These are phyloP conservation scores for Tilletiaria anomala DNA, from an alignment of 1,284 basidiomycete genomes.

Conservation along the genomic window DNA sequence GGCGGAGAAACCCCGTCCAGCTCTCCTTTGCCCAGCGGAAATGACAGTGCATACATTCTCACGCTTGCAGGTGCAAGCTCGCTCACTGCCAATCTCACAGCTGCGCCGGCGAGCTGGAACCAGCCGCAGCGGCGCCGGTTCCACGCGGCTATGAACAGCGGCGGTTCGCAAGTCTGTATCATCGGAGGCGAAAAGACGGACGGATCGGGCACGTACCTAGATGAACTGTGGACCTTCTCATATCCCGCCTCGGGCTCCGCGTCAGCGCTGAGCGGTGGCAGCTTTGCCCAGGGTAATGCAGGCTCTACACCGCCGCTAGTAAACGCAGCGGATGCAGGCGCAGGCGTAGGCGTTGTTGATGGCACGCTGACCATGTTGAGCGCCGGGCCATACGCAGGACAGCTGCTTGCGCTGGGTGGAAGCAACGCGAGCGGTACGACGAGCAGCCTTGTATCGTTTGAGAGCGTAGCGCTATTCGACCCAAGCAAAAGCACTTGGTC, in stretches of 20 bases:
- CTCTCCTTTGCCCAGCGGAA: conserved; percentile 11
- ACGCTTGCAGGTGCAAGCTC: conserved; percentile 6
- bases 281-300: too few relatives aligned
- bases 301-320: too few relatives aligned
- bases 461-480: too few relatives aligned
- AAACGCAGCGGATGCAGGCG: too few relatives aligned
- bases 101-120: conserved; percentile 10
- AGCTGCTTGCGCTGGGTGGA: too few relatives aligned
- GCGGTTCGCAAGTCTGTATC: conserved; percentile 14
- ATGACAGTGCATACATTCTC: conserved; percentile 24
- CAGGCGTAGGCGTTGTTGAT: too few relatives aligned
- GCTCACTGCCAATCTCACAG: background rate
- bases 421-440: too few relatives aligned
- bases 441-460: too few relatives aligned
- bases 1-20: conserved; percentile 21
- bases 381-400: too few relatives aligned
- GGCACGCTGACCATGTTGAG: too few relatives aligned
- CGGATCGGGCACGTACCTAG: conserved; percentile 15
- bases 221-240: conserved; percentile 15
- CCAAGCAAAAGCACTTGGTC: too few relatives aligned
- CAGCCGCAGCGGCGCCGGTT: conserved; percentile 25
- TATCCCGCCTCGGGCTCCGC: conserved; percentile 7
- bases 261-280: too few relatives aligned
- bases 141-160: conserved; percentile 18
- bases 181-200: conserved; percentile 28